These are phyloP conservation scores for Canariomyces notabilis DNA, from an alignment of 2,329 filamentous ascomycete species.

Conservation along the genomic window DNA sequence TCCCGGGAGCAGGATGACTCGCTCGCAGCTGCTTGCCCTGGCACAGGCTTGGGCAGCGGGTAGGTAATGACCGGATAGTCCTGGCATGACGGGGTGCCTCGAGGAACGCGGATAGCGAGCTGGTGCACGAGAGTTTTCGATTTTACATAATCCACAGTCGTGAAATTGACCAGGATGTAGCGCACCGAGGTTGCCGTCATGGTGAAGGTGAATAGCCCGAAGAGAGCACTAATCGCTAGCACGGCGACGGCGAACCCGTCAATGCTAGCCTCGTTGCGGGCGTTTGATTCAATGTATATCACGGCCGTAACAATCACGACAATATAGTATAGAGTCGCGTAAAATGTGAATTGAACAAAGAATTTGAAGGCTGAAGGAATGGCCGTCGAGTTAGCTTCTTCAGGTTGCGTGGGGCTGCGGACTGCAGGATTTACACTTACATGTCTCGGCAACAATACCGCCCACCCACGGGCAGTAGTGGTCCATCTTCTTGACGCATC, in stretches of 20 bases:
- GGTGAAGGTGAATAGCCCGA: conserved; percentile 71
- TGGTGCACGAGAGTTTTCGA: conserved; percentile 58
- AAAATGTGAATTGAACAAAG: conserved; percentile 82
- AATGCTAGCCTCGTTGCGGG: conserved; percentile 33
- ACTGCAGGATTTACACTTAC: conserved; percentile 35
- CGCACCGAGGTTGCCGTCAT: conserved; percentile 72
- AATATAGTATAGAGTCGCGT: conserved; percentile 62
- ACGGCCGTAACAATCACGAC: conserved; percentile 60
- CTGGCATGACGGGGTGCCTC: conserved; percentile 37
- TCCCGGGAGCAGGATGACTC: conserved; percentile 33
- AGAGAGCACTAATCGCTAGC: conserved; percentile 64
- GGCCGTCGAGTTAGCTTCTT: neutral
- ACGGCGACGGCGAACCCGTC: conserved; percentile 62
- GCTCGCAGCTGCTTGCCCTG: conserved; percentile 17
- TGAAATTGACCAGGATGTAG: conserved; percentile 68
- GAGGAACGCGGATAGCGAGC: conserved; percentile 68
- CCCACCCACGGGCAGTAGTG: conserved; percentile 98
- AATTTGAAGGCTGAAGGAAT: conserved; percentile 67
- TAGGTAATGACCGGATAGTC: conserved; percentile 53
- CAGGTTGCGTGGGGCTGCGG: neutral
- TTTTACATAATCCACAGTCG: conserved; percentile 75
- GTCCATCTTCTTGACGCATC: conserved; percentile 87
- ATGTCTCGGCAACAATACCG: conserved; percentile 80
- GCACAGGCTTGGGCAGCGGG: conserved; percentile 41
- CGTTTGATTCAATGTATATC: conserved; percentile 56